A percentile compares a stretch with the other conserved stretches of the same genome.
Evolutionary conservation across 2,329 filamentous ascomycete species (phyloP).

Genomic region (Orbilia quercus): DNA sequence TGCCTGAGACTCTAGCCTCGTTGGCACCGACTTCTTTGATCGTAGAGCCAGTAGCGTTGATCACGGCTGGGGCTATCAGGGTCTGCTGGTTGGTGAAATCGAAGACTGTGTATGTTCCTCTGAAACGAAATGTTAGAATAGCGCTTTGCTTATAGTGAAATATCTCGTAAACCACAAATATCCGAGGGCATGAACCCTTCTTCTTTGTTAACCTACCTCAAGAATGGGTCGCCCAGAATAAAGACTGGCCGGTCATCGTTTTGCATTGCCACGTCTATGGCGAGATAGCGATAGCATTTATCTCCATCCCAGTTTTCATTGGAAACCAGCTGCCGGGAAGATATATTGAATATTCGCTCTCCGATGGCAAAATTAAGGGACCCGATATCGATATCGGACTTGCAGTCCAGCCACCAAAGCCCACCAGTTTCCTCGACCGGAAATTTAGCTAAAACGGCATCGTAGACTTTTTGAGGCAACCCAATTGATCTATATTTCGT

Average conservation of each 20-base stretch:
- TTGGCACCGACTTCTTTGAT: constrained; percentile 37
- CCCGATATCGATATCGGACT: constrained; percentile 22
- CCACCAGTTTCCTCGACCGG: constrained; percentile 14
- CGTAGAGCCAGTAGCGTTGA: constrained; percentile 42
- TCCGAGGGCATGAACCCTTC: background rate
- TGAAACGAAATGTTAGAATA: constrained; percentile 1
- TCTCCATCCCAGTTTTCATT: constrained; percentile 30
- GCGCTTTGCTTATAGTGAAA: too few relatives aligned
- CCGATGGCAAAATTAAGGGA: constrained; percentile 34
- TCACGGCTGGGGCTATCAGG: constrained; percentile 34
- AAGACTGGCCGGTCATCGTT: constrained; percentile 21
- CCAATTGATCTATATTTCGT: constrained; percentile 19
- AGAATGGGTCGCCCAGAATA: constrained; percentile 37
- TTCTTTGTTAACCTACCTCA: constrained; percentile 23
- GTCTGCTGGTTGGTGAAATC: constrained; percentile 49
- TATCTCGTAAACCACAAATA: background rate
- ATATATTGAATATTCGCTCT: constrained; percentile 35
- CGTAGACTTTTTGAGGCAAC: constrained; percentile 18
- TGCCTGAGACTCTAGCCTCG: constrained; percentile 17
- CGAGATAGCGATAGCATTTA: constrained; percentile 24
- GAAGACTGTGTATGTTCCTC: constrained; percentile 48
- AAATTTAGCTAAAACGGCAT: constrained; percentile 18
- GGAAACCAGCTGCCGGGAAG: constrained; percentile 28
- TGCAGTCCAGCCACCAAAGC: constrained; percentile 16
- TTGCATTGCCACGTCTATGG: constrained; percentile 20